phyloP scores from a whole-genome alignment of 2,329 filamentous ascomycete genomes.

The Hypoxylon sp. region DNA sequence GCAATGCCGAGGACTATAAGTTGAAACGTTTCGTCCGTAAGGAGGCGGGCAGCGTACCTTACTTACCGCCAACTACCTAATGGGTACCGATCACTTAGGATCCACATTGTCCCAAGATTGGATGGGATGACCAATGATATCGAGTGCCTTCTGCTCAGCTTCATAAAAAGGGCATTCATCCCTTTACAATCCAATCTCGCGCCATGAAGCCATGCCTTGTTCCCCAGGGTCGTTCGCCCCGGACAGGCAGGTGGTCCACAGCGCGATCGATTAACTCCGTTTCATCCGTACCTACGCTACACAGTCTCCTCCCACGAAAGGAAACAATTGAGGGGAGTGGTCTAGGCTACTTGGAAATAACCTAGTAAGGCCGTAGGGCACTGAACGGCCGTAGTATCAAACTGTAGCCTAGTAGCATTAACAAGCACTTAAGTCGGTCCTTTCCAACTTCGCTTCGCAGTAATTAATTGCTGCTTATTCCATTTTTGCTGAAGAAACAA shows the following conservation, averaged over 20 bases:
- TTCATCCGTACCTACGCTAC: constrained; percentile 3
- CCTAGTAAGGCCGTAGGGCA: constrained; percentile 2
- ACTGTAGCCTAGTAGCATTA: neutral
- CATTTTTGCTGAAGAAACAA: neutral
- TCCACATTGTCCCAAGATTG: constrained; percentile 13
- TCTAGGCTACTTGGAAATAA: neutral
- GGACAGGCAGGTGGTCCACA: constrained; percentile 35
- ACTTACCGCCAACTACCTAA: neutral
- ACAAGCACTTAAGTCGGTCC: constrained; percentile 27
- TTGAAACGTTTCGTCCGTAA: constrained; percentile 39
- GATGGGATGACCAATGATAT: constrained; percentile 25
- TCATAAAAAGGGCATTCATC: constrained; percentile 16
- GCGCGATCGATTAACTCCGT: constrained; percentile 25
- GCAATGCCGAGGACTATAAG: constrained; percentile 18
- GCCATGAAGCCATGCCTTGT: constrained; percentile 28
- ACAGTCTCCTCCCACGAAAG: constrained; percentile 31
- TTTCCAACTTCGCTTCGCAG: constrained; percentile 28
- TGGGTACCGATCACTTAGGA: constrained; percentile 10
- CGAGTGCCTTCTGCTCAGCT: constrained; percentile 33
- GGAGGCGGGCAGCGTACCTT: constrained; percentile 19
- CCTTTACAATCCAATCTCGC: constrained; percentile 8
- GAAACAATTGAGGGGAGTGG: constrained; percentile 23
- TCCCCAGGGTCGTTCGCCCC: neutral
- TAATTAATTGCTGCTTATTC: constrained; percentile 15
- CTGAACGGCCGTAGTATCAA: neutral